These are phyloP conservation scores for Diplodia mutila DNA, from an alignment of 2,329 filamentous ascomycete species.

Conservation along the genomic window DNA sequence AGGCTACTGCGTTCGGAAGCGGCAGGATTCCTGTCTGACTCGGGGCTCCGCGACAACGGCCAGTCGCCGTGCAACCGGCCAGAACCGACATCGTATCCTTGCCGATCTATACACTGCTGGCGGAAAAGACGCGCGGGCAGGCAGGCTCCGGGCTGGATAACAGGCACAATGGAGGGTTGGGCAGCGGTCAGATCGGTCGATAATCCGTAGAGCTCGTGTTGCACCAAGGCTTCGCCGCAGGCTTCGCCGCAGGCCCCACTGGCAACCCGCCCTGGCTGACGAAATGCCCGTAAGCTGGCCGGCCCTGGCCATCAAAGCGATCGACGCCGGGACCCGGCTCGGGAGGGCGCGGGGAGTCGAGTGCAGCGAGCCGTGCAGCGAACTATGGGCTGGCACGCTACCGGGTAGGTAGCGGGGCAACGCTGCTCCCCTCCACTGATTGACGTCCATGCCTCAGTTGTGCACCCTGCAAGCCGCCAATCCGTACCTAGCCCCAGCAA, in stretches of 20 bases:
- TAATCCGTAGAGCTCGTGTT: conserved; percentile 21
- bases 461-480: neutral
- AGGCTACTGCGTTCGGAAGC: neutral
- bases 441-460: conserved; percentile 1
- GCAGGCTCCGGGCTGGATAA: neutral
- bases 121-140: conserved; percentile 7
- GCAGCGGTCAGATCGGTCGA: conserved; percentile 11
- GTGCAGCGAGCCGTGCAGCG: conserved; percentile 1
- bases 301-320: conserved; percentile 6
- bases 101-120: conserved; percentile 1
- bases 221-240: conserved; percentile 15
- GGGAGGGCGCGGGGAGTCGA: conserved; percentile 1
- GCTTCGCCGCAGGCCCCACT: conserved; percentile 14
- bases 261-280: neutral
- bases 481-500: neutral
- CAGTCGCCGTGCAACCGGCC: neutral
- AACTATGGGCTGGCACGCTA: neutral
- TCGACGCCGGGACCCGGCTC: conserved; percentile 8
- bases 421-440: neutral
- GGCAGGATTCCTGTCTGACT: neutral
- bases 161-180: neutral
- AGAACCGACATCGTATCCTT: neutral
- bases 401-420: neutral
- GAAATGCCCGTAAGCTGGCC: neutral
- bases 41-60: neutral